phyloP scores from a whole-genome alignment of 306 rosid species.

The Comarum palustre region DNA sequence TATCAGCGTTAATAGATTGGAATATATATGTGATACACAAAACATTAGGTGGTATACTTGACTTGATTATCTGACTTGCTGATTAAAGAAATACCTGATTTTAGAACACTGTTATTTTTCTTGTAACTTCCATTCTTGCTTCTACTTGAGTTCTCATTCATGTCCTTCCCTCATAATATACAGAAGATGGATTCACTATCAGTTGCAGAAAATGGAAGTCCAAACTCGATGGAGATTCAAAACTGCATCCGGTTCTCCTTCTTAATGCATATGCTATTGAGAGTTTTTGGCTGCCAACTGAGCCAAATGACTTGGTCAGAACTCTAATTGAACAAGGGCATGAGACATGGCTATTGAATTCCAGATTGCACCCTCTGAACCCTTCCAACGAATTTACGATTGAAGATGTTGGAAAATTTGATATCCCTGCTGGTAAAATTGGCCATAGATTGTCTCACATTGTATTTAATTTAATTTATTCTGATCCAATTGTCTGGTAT shows the following conservation, averaged over 20 bases:
- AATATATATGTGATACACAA: too few relatives aligned
- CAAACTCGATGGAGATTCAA: conserved; percentile 11
- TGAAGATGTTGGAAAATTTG: conserved; percentile 42
- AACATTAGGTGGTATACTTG: neutral
- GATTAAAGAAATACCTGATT: neutral
- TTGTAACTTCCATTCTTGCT: neutral
- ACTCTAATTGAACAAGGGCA: conserved; percentile 33
- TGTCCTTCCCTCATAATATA: neutral
- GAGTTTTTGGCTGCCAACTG: conserved; percentile 32
- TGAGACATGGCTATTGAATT: conserved; percentile 34
- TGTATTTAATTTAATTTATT: neutral
- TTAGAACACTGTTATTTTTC: neutral
- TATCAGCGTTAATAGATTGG: neutral
- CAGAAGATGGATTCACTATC: conserved; percentile 34
- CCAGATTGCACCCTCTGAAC: conserved; percentile 26
- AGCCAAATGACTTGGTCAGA: conserved; percentile 36
- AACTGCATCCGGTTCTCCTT: conserved; percentile 29
- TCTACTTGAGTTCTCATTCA: conserved; percentile 2
- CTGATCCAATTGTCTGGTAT: neutral
- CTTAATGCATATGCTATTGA: conserved; percentile 38
- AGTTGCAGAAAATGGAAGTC: conserved; percentile 29
- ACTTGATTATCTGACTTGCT: neutral
- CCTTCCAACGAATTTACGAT: conserved; percentile 31
- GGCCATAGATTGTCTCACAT: neutral
- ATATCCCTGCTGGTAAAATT: conserved; percentile 35